Percentiles rank a stretch among this genome's conserved stretches.
These are phyloP conservation scores for Albugo laibachii DNA, from an alignment of 352 stramenopile species.

Conservation along the genomic window DNA sequence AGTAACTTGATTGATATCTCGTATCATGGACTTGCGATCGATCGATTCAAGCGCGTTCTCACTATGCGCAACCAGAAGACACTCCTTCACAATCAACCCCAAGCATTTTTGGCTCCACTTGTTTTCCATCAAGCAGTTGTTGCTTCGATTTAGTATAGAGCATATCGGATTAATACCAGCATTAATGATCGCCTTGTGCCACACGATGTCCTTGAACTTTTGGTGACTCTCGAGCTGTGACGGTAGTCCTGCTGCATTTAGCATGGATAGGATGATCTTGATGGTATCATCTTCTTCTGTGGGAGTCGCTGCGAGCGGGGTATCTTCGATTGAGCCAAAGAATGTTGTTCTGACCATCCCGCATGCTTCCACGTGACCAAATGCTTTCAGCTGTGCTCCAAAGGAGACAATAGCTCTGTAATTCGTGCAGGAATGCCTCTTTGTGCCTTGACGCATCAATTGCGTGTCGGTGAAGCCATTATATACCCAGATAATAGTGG, in stretches of 20 bases:
- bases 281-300: constrained; percentile 12
- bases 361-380: constrained; percentile 14
- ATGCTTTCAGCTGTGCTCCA: constrained; percentile 11
- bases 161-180: constrained; percentile 57
- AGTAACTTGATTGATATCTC: constrained; percentile 29
- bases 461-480: background rate
- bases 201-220: constrained; percentile 24
- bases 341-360: background rate
- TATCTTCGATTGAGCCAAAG: constrained; percentile 9
- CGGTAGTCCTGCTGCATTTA: no score
- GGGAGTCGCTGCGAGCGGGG: constrained; percentile 22
- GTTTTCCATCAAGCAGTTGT: constrained; percentile 6
- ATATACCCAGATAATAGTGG: constrained; percentile 1
- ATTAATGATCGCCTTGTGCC: constrained; percentile 67
- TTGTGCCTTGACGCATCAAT: background rate
- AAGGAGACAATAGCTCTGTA: constrained; percentile 16
- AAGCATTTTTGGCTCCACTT: constrained; percentile 20
- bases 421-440: constrained; percentile 8
- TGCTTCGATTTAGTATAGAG: constrained; percentile 30
- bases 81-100: constrained; percentile 32
- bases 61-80: constrained; percentile 17
- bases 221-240: no score
- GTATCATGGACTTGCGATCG: constrained; percentile 24
- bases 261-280: no score
- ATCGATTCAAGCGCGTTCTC: constrained; percentile 1